Evolutionary conservation across 352 stramenopile genomes (phyloP), one percentile per base, ranked within the genome.

Genomic region (Pythium angustatum): DNA sequence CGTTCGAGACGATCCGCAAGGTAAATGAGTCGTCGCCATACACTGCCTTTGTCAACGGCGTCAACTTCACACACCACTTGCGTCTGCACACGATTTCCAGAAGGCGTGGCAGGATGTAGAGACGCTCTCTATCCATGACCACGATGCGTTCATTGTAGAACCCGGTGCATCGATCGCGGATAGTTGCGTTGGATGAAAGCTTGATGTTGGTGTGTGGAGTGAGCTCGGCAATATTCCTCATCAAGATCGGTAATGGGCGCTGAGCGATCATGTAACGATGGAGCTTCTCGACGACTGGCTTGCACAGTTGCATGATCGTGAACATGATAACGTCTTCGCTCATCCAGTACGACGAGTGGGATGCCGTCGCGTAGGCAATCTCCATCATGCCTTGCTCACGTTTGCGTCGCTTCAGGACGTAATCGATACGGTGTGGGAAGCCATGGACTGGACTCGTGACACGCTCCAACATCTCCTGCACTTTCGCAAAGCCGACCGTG

Each of bases 341-440:
- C 73, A 90, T 91, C 88, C 88, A 96, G 70, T 96, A 96, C 0
- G 86, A 94, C 3, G 86, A 95, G 62, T 96, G 88, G 1, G 88
- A 94, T 15, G 79, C 80, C 22, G 82, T 80, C 17, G 88, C 88
- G 53, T 88, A 94, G 4, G 86, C 85, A 36, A 94, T 78, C 72
- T 95, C 87, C 77, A 95, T 94, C 77, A 94, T 89, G 17, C 85
- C 82, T 66, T 93, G 80, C 59, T 93, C 88, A 6, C 82, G 77
- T 58, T 88, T 90, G 22, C 83, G 72, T 54, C 85, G 69, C 38
- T 86, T 85, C 68, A 95, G 69, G 24, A 90, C 78, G 62, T 91
- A 94, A 66, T 96, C 86, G 30, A 93, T 86, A 15, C 85, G 85
- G 34, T 90, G 87, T 7, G 71, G 72, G 60, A 92, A 96, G 0